Conservation (phyloP, 176 grass and related monocot species). For the Phoenix roebelenii region DNA sequence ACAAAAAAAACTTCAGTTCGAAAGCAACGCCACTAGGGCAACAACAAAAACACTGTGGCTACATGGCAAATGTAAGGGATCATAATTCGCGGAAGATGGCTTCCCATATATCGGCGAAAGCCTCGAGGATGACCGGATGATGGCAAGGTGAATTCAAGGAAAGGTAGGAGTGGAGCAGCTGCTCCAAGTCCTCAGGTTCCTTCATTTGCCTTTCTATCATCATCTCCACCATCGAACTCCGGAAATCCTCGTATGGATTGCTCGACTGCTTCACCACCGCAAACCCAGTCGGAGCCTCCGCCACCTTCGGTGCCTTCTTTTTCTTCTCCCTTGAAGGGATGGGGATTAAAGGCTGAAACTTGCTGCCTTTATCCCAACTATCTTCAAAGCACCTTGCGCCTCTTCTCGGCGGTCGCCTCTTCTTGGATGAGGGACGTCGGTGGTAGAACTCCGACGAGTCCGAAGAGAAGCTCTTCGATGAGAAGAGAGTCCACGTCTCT, state of each 20-base stretch:
- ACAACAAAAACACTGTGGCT: no score
- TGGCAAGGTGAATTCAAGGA: conserved; percentile 71
- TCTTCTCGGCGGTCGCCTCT: conserved; percentile 6
- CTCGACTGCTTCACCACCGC: conserved; percentile 66
- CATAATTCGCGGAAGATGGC: conserved; percentile 24
- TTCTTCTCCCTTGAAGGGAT: background rate
- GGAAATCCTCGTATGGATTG: conserved; percentile 78
- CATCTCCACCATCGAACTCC: conserved; percentile 87
- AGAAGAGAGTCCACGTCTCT: conserved; percentile 44
- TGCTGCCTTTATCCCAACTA: conserved; percentile 18
- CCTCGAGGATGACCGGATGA: conserved; percentile 61
- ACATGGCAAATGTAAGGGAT: background rate
- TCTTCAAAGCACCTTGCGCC: conserved; percentile 1
- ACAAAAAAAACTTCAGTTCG: no score
- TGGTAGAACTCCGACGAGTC: conserved; percentile 72
- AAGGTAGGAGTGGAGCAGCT: conserved; percentile 64
- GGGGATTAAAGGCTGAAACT: background rate
- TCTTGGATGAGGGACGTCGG: background rate
- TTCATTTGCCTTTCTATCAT: conserved; percentile 31
- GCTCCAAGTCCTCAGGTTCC: conserved; percentile 30
- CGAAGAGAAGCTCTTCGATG: conserved; percentile 60
- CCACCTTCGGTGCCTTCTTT: conserved; percentile 6
- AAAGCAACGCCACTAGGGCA: no score
- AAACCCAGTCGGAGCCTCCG: conserved; percentile 33
- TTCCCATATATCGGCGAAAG: conserved; percentile 68